phyloP scores from a whole-genome alignment of 2,329 filamentous ascomycete genomes.

The Pochonia chlamydosporia region DNA sequence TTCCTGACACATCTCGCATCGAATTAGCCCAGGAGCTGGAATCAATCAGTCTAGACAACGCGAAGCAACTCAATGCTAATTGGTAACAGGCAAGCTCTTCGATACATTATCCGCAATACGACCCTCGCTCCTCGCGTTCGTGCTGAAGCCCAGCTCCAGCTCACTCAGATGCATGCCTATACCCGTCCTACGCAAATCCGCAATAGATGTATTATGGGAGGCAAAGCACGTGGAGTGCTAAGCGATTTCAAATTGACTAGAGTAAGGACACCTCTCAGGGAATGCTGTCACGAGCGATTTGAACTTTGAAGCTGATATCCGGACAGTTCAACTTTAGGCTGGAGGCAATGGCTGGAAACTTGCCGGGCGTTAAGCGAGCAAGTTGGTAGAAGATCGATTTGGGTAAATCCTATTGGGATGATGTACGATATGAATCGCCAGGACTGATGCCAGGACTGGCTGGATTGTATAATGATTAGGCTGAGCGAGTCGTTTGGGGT shows the following conservation, averaged over 20 bases:
- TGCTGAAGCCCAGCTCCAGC: slow-evolving; percentile 86
- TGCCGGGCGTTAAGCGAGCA: slow-evolving; percentile 93
- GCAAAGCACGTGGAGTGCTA: slow-evolving; percentile 85
- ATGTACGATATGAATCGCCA: neutral
- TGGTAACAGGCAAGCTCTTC: slow-evolving; percentile 70
- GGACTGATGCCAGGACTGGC: too few species aligned
- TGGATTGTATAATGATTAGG: too few species aligned
- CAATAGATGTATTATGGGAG: slow-evolving; percentile 87
- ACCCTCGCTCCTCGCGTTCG: slow-evolving; percentile 75
- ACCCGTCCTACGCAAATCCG: slow-evolving; percentile 89
- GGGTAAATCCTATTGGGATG: neutral
- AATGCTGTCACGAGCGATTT: too few species aligned
- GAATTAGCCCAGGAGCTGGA: too few species aligned
- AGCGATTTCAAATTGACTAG: slow-evolving; percentile 87
- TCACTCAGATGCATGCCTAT: slow-evolving; percentile 94
- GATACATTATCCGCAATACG: slow-evolving; percentile 92
- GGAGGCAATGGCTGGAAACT: slow-evolving; percentile 75
- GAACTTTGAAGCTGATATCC: slow-evolving; percentile 18
- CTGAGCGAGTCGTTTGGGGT: too few species aligned
- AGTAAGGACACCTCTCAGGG: slow-evolving; percentile 50
- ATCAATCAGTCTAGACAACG: too few species aligned
- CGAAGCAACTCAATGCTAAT: neutral
- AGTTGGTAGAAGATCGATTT: slow-evolving; percentile 65
- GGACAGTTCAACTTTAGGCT: slow-evolving; percentile 87
- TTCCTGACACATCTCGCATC: too few species aligned